Base-by-base conservation (phyloP, 306 rosid species). In the Begonia peltatifolia region DNA sequence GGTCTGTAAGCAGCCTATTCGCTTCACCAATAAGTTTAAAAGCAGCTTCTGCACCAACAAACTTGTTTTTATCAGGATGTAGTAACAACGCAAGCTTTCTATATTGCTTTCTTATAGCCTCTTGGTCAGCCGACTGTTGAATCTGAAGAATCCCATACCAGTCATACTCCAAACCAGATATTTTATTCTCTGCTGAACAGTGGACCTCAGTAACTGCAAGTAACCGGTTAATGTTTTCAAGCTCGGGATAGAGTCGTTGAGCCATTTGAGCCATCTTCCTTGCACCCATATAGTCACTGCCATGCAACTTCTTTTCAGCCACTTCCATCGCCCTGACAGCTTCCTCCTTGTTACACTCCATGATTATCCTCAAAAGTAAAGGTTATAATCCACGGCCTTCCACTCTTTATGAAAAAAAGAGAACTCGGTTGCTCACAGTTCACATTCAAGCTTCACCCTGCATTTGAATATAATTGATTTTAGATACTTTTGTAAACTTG, bases 271-370 rank as follows among this genome's bases (percentile, higher is more conserved):
- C 94, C 65, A 78, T 61, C 89, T 76, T 89, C 78, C 57, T 59
- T 6, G 87, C 97, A 66, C 84, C 95, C 22, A 30, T 56, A 74
- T 76, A 89, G 63, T 89, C 95, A 14, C 72, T 66, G 44, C 13
- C 59, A 50, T 70, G 74, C 87, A 89, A 59, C 67, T 50, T 82
- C 55, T 57, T 67, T 44, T 85, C 90, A 11, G 95, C 88, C 58
- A 89, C 65, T 30, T 79, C 50, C 76, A 74, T 78, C 11, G 97
- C 95, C 68, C 79, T 76, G 53, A 64, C 1, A 43, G 95, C 95
- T 66, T 89, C 97, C 23, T 82, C 97, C 78, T 71, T 89, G 77
- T 89, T 89, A 78, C 97, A 89, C 71, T 89, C 97, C 97, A 89
- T 89, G 55, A 15, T 14, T 56, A 71, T 64, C 54, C 42, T 17